Base-by-base conservation (phyloP, 2,329 filamentous ascomycete genomes). In the Colletotrichum destructivum region DNA sequence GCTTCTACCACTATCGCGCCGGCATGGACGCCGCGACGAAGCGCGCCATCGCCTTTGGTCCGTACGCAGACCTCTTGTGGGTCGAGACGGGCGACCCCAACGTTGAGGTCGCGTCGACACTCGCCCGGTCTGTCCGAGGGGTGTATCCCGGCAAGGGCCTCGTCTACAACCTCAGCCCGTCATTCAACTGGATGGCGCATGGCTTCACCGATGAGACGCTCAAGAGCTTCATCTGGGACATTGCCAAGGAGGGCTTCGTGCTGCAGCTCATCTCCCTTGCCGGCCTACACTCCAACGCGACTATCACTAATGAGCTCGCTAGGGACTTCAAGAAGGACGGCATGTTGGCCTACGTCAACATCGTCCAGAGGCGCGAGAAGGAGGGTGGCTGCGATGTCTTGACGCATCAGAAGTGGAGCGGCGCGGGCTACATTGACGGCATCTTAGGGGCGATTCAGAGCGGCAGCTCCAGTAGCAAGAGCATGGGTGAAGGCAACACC, bases 161-260 rank as follows among this genome's bases (percentile, higher is more conserved):
- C 31, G 96, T 98, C 0, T 99, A 99, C 85, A 99, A 99, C 84
- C 89, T 99, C 2, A 95, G 92, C 5, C 96, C 96, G 1, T 97
- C 94, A 11, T 99, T 99, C 88, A 98, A 99, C 87, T 99, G 96
- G 96, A 96, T 97, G 90, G 91, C 91, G 13, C 95, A 98, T 80
- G 96, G 96, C 40, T 99, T 98, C 83, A 92, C 89, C 3, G 91
- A 95, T 74, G 91, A 90, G 73, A 92, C 92, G 7, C 88, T 99
- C 66, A 94, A 93, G 84, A 94, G 90, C 7, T 99, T 99, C 82
- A 93, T 99, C 77, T 98, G 96, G 96, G 96, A 98, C 81, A 90
- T 99, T 75, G 96, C 95, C 11, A 91, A 92, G 80, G 93, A 98
- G 77, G 96, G 96, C 72, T 96, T 91, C 79, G 90, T 90, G 12